Base-by-base conservation (phyloP, 768 basidiomycete genomes). In the Mycena galericulata region DNA sequence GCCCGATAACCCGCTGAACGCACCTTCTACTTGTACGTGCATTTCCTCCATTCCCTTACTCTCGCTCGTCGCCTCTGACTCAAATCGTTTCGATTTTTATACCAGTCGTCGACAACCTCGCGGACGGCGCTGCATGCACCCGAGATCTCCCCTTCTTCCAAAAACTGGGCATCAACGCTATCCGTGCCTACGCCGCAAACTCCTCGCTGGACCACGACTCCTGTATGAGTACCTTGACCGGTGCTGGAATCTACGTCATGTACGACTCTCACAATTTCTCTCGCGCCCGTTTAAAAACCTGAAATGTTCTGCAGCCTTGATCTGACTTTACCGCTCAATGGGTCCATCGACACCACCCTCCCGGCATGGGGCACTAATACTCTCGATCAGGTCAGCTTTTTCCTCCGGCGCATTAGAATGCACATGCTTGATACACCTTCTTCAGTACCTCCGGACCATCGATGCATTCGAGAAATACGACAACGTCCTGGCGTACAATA, bases 221-320 rank as follows among this genome's bases (percentile, higher is more conserved):
- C 1, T 98, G 96, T 79, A 97, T 98, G 96, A 79, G 79, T 36
- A 79, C 88, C 17, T 85, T 98, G 66, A 90, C 89, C 72, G 77
- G 79, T 27, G 94, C 94, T 38, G 92, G 92, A 34, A 98, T 98
- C 59, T 97, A 98, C 80, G 87, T 92, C 58, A 91, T 97, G 96
- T 96, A 70, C 75, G 92, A 82, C 0, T 11, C 27, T 20, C n/a
- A n/a, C n/a, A n/a, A n/a, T n/a, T n/a, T n/a, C n/a, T 41, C 11
- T 27, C 50, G 32, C 17, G 24, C 20, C 62, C 58, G 49, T 50
- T 40, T 51, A 73, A 72, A 62, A 3, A 4, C 26, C 47, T 29
- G 10, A 46, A n/a, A n/a, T n/a, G 11, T 22, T 11, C 57, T 70
- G 2, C 68, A 98, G 96, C 71, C 89, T 98, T 64, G 96, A 98